Percentiles rank a stretch among this genome's conserved stretches.
phyloP scores from a whole-genome alignment of 805 yeast species.

The Limtongozyma cylindracea region DNA sequence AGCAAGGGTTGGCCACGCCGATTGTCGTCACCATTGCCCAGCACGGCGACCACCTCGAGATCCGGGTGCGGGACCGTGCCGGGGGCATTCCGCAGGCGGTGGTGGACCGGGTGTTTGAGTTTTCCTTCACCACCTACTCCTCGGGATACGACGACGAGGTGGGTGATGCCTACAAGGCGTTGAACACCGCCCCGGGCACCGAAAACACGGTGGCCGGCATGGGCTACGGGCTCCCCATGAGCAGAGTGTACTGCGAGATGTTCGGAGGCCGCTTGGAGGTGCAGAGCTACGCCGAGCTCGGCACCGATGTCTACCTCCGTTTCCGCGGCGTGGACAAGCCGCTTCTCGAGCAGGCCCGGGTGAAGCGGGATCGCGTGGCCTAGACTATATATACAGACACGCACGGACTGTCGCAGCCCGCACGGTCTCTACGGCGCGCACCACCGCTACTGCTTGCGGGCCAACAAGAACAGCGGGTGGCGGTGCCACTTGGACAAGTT shows the following conservation, averaged over 20 bases:
- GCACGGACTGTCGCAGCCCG: too few species aligned
- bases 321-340: too few species aligned
- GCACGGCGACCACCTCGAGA: slow-evolving; percentile 21
- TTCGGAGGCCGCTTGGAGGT: slow-evolving; percentile 28
- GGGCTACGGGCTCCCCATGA: slow-evolving; percentile 87
- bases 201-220: slow-evolving; percentile 68
- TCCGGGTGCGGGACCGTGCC: slow-evolving; percentile 69
- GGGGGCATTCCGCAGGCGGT: slow-evolving; percentile 60
- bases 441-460: too few species aligned
- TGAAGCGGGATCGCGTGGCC: too few species aligned
- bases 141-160: too few species aligned
- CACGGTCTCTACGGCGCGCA: too few species aligned
- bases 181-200: slow-evolving; percentile 47
- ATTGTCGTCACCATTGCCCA: slow-evolving; percentile 13
- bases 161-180: slow-evolving; percentile 30
- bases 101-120: slow-evolving; percentile 51
- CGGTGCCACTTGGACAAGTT: too few species aligned
- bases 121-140: slow-evolving; percentile 65
- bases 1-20: slow-evolving; percentile 18
- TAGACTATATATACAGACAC: too few species aligned
- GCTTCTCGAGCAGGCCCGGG: too few species aligned
- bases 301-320: slow-evolving; percentile 54
- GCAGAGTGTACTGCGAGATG: slow-evolving; percentile 19
- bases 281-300: slow-evolving; percentile 52
- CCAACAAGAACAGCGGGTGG: too few species aligned